Evolutionary conservation across 164 flowering plant genomes (phyloP).

Genomic region (Liriodendron chinense): DNA sequence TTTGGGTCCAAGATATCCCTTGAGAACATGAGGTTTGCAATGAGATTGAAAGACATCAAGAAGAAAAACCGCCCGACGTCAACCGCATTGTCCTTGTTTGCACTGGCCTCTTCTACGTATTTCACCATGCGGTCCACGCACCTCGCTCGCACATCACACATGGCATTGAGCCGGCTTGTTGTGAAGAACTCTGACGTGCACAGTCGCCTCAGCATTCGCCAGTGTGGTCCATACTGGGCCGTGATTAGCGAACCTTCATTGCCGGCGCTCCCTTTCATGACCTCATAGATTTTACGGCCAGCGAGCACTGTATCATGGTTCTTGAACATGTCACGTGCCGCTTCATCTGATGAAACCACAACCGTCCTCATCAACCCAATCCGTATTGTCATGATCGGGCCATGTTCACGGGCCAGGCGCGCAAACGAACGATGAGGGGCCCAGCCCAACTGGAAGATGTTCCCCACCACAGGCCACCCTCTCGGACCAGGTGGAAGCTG

Average conservation of each 20-base stretch:
- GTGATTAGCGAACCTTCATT: constrained; percentile 3
- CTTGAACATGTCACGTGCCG: constrained; percentile 23
- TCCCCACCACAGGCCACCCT: constrained; percentile 15
- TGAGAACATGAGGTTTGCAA: constrained; percentile 23
- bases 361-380: constrained; percentile 19
- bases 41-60: constrained; percentile 21
- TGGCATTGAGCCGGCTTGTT: constrained; percentile 12
- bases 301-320: constrained; percentile 17
- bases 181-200: constrained; percentile 16
- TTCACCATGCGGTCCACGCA: constrained; percentile 16
- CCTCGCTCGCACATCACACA: constrained; percentile 5
- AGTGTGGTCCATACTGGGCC: constrained; percentile 14
- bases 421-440: constrained; percentile 10
- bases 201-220: constrained; percentile 15
- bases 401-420: constrained; percentile 4
- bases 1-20: constrained; percentile 9
- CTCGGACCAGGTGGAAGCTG: constrained; percentile 15
- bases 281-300: constrained; percentile 5
- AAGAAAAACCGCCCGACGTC: constrained; percentile 14
- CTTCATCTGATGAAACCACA: constrained; percentile 15
- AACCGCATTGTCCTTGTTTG: background rate
- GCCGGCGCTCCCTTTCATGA: constrained; percentile 2
- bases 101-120: constrained; percentile 8
- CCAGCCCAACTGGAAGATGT: constrained; percentile 16
- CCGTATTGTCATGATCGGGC: constrained; percentile 19